Conservation (phyloP, 1,284 basidiomycete species). For the Boletus calvinii region DNA sequence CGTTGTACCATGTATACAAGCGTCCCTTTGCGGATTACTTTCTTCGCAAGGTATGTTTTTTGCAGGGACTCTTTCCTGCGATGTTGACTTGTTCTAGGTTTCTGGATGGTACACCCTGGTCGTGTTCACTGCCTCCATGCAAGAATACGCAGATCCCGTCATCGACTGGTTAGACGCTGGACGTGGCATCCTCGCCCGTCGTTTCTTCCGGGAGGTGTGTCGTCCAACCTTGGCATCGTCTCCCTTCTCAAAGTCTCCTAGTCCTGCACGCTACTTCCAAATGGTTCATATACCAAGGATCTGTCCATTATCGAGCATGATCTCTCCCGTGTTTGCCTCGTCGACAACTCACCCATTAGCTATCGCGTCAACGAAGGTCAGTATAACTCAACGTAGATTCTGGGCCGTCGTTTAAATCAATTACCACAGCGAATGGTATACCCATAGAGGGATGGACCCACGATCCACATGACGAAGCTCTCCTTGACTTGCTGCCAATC, state of each 20-base stretch:
- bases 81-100: conserved; percentile 56
- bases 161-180: conserved; percentile 99
- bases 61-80: background rate
- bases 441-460: conserved; percentile 99
- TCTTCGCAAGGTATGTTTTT: conserved; percentile 71
- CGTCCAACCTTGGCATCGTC: conserved; percentile 2
- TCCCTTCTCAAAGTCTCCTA: conserved; percentile 31
- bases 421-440: conserved; percentile 83
- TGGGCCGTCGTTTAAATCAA: conserved; percentile 8
- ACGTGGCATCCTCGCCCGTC: conserved; percentile 81
- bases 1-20: conserved; percentile 98
- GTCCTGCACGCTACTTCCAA: conserved; percentile 89
- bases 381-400: conserved; percentile 27
- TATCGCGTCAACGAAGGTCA: conserved; percentile 91
- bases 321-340: conserved; percentile 86
- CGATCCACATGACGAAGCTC: conserved; percentile 94
- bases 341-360: conserved; percentile 95
- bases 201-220: conserved; percentile 89
- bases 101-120: conserved; percentile 99
- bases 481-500: conserved; percentile 93
- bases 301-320: conserved; percentile 86
- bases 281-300: conserved; percentile 95
- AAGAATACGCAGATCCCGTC: conserved; percentile 98
- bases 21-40: conserved; percentile 97
- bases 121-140: conserved; percentile 98